Evolutionary conservation across 2,329 filamentous ascomycete species (phyloP).

Genomic region (Colletotrichum eleusines): DNA sequence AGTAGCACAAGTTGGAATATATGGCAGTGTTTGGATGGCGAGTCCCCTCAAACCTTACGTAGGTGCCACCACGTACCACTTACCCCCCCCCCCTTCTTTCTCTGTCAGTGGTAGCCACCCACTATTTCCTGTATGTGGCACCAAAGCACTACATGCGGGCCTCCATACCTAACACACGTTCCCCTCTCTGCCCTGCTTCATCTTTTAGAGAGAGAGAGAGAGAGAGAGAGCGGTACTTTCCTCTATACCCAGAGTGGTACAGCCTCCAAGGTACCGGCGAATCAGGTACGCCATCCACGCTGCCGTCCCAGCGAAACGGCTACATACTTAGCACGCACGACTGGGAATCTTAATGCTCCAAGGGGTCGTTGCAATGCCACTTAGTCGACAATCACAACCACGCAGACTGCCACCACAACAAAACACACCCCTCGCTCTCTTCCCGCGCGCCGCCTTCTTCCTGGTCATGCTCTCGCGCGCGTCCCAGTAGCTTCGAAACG

Average conservation of each 20-base stretch:
- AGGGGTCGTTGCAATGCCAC: conserved; percentile 41
- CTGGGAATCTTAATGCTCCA: conserved; percentile 41
- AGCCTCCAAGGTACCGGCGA: conserved; percentile 21
- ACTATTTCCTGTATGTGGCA: conserved; percentile 3
- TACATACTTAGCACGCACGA: conserved; percentile 9
- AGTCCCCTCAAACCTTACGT: conserved; percentile 38
- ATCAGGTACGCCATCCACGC: conserved; percentile 30
- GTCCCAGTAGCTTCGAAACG: conserved; percentile 35
- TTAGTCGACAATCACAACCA: conserved; percentile 37
- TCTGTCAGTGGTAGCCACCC: conserved; percentile 13
- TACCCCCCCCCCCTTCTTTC: conserved; percentile 2
- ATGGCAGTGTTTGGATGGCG: conserved; percentile 37
- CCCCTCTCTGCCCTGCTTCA: conserved; percentile 26
- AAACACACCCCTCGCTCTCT: conserved; percentile 18
- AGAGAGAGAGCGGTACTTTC: conserved; percentile 18
- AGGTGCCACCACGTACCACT: conserved; percentile 26
- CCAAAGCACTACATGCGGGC: conserved; percentile 4
- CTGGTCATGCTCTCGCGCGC: conserved; percentile 31
- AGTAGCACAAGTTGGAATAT: conserved; percentile 31
- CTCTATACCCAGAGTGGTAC: conserved; percentile 11
- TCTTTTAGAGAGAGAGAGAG: conserved; percentile 5
- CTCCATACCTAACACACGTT: conserved; percentile 22
- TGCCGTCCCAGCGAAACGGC: conserved; percentile 40
- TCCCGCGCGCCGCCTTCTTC: conserved; percentile 3
- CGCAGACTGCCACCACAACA: conserved; percentile 26